Evolutionary conservation across 1,284 basidiomycete genomes (phyloP).

Genomic region (Tilletia indica): DNA sequence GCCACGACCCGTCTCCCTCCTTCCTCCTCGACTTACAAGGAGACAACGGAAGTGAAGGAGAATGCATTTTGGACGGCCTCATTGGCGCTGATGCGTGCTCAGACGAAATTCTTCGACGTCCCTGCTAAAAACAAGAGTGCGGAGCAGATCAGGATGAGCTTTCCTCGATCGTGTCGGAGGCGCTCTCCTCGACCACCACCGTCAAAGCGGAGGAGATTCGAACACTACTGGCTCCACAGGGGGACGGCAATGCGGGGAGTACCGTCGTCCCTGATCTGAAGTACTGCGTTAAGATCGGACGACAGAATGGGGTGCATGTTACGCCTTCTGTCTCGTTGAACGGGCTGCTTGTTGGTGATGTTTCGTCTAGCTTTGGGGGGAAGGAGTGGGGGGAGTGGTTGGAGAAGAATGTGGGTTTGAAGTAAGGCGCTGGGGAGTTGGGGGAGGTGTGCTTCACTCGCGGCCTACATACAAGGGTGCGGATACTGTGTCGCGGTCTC

Average conservation of each 20-base stretch:
- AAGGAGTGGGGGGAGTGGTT: constrained; percentile 84
- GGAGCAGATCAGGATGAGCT: constrained; percentile 75
- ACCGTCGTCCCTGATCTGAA: constrained; percentile 79
- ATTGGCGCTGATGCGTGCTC: constrained; percentile 70
- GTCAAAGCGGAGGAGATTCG: constrained; percentile 57
- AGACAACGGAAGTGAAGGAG: constrained; percentile 26
- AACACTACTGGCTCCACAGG: constrained; percentile 68
- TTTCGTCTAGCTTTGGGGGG: constrained; percentile 79
- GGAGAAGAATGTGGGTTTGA: constrained; percentile 59
- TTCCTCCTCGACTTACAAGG: constrained; percentile 20
- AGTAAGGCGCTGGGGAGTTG: too few relatives aligned
- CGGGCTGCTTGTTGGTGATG: constrained; percentile 73
- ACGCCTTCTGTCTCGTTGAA: constrained; percentile 70
- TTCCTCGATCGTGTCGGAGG: constrained; percentile 54
- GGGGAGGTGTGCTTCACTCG: too few relatives aligned
- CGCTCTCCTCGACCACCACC: constrained; percentile 57
- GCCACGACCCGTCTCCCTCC: constrained; percentile 66
- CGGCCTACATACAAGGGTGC: too few relatives aligned
- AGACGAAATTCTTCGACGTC: constrained; percentile 75
- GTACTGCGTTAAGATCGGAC: constrained; percentile 76
- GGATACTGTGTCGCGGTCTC: too few relatives aligned
- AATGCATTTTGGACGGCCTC: constrained; percentile 51
- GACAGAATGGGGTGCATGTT: constrained; percentile 88
- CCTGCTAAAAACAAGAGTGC: constrained; percentile 70
- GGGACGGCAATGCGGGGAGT: constrained; percentile 70